These are phyloP conservation scores for Pleurotus tuoliensis DNA, from an alignment of 768 basidiomycete genomes.

Conservation along the genomic window DNA sequence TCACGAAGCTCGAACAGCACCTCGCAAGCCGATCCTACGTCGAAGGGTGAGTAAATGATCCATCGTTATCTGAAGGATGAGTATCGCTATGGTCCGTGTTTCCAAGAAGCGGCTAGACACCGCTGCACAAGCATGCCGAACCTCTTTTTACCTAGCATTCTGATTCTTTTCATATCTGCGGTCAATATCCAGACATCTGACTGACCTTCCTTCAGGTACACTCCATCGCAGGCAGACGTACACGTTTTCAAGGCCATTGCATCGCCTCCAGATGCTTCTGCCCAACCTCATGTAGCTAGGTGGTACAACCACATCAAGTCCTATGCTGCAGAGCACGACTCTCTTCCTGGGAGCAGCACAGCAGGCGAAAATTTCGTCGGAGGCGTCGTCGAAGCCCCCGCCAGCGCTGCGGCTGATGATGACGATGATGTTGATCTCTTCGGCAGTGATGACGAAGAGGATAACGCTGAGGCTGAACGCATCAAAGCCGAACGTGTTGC, in stretches of 20 bases:
- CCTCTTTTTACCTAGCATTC: slow-evolving; percentile 63
- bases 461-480: slow-evolving; percentile 80
- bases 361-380: slow-evolving; percentile 74
- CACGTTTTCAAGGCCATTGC: slow-evolving; percentile 81
- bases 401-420: slow-evolving; percentile 44
- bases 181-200: background rate
- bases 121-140: slow-evolving; percentile 76
- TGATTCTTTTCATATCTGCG: slow-evolving; percentile 38
- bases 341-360: slow-evolving; percentile 81
- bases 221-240: slow-evolving; percentile 93
- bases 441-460: slow-evolving; percentile 83
- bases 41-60: slow-evolving; percentile 66
- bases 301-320: slow-evolving; percentile 97
- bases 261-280: slow-evolving; percentile 58
- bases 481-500: slow-evolving; percentile 92
- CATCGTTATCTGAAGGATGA: slow-evolving; percentile 50
- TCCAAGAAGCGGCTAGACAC: slow-evolving; percentile 93
- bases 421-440: slow-evolving; percentile 82
- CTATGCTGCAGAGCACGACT: slow-evolving; percentile 70
- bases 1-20: slow-evolving; percentile 78
- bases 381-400: slow-evolving; percentile 34
- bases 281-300: slow-evolving; percentile 71
- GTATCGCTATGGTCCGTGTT: slow-evolving; percentile 92
- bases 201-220: slow-evolving; percentile 53
- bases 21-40: slow-evolving; percentile 85